These are phyloP conservation scores for Paulownia fortunei DNA, from an alignment of 257 asterid genomes.

Conservation along the genomic window DNA sequence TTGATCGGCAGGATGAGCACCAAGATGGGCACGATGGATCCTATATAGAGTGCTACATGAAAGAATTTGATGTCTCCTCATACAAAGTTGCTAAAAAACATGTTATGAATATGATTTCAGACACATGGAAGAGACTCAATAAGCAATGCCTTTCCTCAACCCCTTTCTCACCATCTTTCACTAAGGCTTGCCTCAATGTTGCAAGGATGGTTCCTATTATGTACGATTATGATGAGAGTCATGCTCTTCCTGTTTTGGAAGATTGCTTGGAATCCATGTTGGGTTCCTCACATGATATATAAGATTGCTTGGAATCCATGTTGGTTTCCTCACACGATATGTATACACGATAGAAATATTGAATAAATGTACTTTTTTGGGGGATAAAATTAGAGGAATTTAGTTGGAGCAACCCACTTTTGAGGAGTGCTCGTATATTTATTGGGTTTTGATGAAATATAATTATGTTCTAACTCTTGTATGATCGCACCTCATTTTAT, in stretches of 20 bases:
- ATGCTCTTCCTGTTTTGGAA: no score
- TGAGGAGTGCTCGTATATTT: neutral
- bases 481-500: no score
- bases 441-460: neutral
- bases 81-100: conserved; percentile 36
- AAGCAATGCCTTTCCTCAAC: conserved; percentile 32
- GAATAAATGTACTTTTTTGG: no score
- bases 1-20: conserved; percentile 45
- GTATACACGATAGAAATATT: no score
- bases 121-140: conserved; percentile 48
- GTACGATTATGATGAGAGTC: no score
- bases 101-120: conserved; percentile 35
- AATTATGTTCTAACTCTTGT: no score
- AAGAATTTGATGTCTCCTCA: conserved; percentile 35
- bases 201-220: conserved; percentile 49
- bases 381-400: neutral
- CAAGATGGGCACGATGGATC: conserved; percentile 56
- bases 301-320: neutral
- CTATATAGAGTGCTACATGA: conserved; percentile 46
- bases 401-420: neutral
- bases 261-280: no score
- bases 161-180: conserved; percentile 30
- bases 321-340: neutral
- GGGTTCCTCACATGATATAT: no score
- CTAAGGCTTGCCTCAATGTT: conserved; percentile 36